Base-by-base conservation (phyloP, 441 rosid genomes). In the Bocquillonia castaneifolia region DNA sequence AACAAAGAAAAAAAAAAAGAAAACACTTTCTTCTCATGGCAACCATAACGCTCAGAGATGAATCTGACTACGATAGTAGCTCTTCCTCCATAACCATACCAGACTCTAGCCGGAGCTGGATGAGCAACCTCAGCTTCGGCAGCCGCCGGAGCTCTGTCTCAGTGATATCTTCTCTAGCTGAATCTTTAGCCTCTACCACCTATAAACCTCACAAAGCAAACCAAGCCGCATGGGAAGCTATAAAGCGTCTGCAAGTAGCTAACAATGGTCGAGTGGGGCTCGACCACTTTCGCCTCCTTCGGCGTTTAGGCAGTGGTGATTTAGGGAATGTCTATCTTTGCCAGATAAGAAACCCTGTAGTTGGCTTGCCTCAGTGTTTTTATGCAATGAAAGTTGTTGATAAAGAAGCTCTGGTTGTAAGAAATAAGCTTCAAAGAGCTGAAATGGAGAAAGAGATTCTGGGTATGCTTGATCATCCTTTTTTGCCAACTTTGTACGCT, bases 311-410 rank as follows among this genome's bases (percentile, higher is more conserved):
- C 9, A 86, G 94, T 64, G 96, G 98, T 0, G 98, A 92, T 66
- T 70, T 89, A 18, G 98, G 98, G 13, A 92, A 89, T 66, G 96
- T 92, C 26, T 92, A 92, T 64, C 93, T 91, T 10, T 89, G 97
- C 68, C 92, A 91, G 73, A 86, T 91, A 69, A 81, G 93, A 73
- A 81, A 80, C 78, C 82, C 80, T 3, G 62, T 84, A 50, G 79
- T 80, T 69, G 82, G 84, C 67, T 66, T 79, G 76, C 82, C 80
- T 13, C 83, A 73, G 80, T 71, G 90, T 61, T 77, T 80, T 68
- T 92, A 92, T 39, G 96, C 98, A 0, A 84, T 92, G 91, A 92
- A 92, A 79, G 98, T 92, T 51, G 98, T 92, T 25, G 98, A 89
- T 61, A 86, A 81, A 63, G 98, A 88, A 48, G 96, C 96, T 6